Conservation (phyloP, 805 yeast species). For the Candida manassasensis region DNA sequence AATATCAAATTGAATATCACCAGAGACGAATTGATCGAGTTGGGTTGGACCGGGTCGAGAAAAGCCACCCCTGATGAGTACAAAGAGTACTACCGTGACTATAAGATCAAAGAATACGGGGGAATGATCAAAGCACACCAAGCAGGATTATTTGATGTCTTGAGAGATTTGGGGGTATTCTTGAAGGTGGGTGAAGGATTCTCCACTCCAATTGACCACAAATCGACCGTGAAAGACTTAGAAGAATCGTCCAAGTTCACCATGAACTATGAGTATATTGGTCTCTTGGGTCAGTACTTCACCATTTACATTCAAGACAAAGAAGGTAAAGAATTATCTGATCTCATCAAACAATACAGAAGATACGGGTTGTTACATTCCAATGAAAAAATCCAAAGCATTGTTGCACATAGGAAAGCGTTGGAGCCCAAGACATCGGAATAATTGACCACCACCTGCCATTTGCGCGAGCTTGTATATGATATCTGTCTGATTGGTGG, state of each 20-base stretch:
- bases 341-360: constrained; percentile 58
- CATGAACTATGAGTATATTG: constrained; percentile 53
- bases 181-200: constrained; percentile 84
- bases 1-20: constrained; percentile 30
- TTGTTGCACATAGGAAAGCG: constrained; percentile 37
- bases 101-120: constrained; percentile 61
- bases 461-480: too few species aligned
- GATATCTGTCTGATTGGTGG: too few species aligned
- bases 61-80: constrained; percentile 67
- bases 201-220: constrained; percentile 48
- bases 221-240: constrained; percentile 33
- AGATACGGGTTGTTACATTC: constrained; percentile 57
- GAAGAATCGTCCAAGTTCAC: constrained; percentile 42
- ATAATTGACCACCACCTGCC: too few species aligned
- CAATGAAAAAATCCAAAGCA: constrained; percentile 34
- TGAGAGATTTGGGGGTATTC: constrained; percentile 55
- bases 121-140: constrained; percentile 73
- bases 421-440: constrained; percentile 1
- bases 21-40: constrained; percentile 50
- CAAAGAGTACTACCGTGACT: constrained; percentile 62
- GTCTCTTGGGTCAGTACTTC: constrained; percentile 45
- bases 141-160: constrained; percentile 59
- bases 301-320: constrained; percentile 35
- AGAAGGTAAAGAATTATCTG: constrained; percentile 35
- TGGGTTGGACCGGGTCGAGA: constrained; percentile 96